These are phyloP conservation scores for Chrysoporthe cubensis DNA, from an alignment of 2,329 filamentous ascomycete genomes.

Conservation along the genomic window DNA sequence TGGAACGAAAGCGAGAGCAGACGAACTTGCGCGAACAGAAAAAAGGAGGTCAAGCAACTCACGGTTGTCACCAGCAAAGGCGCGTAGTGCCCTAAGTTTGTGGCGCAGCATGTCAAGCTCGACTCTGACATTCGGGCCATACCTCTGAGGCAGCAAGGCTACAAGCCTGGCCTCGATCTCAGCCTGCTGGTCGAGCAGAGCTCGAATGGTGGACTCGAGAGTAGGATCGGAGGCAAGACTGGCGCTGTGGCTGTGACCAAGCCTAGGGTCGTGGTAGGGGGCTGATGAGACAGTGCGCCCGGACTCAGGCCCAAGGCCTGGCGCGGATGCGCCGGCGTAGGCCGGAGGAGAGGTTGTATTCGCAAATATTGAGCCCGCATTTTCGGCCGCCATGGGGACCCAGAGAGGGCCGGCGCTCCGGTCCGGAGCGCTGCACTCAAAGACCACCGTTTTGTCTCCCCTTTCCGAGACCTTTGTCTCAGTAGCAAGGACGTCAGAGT, in stretches of 20 bases:
- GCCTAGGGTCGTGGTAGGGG: conserved; percentile 13
- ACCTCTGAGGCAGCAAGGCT: conserved; percentile 51
- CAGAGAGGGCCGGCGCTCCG: conserved; percentile 16
- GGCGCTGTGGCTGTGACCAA: conserved; percentile 28
- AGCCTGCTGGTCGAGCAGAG: conserved; percentile 56
- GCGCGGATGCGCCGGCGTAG: conserved; percentile 26
- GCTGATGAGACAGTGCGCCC: conserved; percentile 23
- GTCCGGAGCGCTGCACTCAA: not conserved
- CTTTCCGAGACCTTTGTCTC: not conserved
- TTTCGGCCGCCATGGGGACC: conserved; percentile 27
- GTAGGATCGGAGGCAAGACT: conserved; percentile 42
- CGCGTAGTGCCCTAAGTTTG: conserved; percentile 55
- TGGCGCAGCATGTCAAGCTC: conserved; percentile 61
- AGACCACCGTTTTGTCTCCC: not conserved
- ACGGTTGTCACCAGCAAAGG: conserved; percentile 55
- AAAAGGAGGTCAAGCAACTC: conserved; percentile 35
- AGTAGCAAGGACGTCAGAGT: not conserved
- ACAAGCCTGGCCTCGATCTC: conserved; percentile 57
- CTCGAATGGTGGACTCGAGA: conserved; percentile 49
- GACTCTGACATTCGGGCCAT: conserved; percentile 50
- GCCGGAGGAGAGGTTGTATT: conserved; percentile 23
- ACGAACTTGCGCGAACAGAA: not conserved
- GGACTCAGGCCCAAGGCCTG: conserved; percentile 19
- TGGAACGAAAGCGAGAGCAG: conserved; percentile 21
- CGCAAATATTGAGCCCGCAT: conserved; percentile 19